phyloP scores from a whole-genome alignment of 164 flowering plant species.

The Taxillus chinensis region DNA sequence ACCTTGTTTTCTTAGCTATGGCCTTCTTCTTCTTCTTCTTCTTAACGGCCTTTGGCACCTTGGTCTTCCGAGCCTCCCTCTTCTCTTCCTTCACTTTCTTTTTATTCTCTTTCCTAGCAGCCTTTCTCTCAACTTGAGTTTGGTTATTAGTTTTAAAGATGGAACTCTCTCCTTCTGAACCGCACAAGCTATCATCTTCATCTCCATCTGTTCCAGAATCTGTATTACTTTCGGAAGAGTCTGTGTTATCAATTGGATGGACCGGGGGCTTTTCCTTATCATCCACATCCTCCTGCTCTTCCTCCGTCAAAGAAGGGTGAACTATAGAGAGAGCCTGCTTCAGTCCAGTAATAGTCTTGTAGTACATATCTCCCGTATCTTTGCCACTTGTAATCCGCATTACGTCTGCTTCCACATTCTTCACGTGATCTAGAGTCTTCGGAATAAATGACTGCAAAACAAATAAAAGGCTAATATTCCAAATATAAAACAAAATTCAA shows the following conservation, averaged over 20 bases:
- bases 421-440: slow-evolving; percentile 64
- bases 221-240: slow-evolving; percentile 17
- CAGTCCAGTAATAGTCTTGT: slow-evolving; percentile 79
- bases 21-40: slow-evolving; percentile 83
- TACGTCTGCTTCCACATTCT: slow-evolving; percentile 73
- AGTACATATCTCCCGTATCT: slow-evolving; percentile 69
- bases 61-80: slow-evolving; percentile 81
- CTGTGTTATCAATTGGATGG: slow-evolving; percentile 6
- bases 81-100: slow-evolving; percentile 97
- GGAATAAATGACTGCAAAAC: slow-evolving; percentile 69
- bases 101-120: slow-evolving; percentile 89
- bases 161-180: slow-evolving; percentile 24
- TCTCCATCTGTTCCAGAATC: slow-evolving; percentile 36
- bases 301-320: slow-evolving; percentile 17
- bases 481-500: background rate
- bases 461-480: background rate
- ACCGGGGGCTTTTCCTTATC: slow-evolving; percentile 8
- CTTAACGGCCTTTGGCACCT: slow-evolving; percentile 84
- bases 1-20: slow-evolving; percentile 58
- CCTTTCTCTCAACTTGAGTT: slow-evolving; percentile 44
- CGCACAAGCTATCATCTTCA: slow-evolving; percentile 34
- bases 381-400: slow-evolving; percentile 55
- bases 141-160: slow-evolving; percentile 20
- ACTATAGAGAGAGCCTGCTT: slow-evolving; percentile 40
- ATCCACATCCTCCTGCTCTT: slow-evolving; percentile 8